These are phyloP conservation scores for Ascochyta rabiei DNA, from an alignment of 2,329 filamentous ascomycete species.

Conservation along the genomic window DNA sequence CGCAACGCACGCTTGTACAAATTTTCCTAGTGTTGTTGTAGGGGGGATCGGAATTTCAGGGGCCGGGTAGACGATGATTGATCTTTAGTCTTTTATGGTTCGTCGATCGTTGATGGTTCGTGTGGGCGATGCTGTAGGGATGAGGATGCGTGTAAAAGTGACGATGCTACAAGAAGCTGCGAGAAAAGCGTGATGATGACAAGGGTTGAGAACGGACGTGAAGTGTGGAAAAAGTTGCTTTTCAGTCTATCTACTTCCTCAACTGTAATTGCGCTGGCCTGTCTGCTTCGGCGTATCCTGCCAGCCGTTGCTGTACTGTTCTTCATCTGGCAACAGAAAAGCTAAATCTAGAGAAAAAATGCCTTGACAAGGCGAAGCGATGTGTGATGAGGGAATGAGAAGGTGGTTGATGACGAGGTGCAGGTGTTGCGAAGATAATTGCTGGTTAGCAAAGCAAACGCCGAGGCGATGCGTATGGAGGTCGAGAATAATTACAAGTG, in stretches of 20 bases:
- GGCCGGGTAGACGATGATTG: no score
- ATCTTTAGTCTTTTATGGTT: no score
- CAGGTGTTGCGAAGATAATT: background rate
- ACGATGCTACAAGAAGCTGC: background rate
- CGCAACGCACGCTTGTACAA: background rate
- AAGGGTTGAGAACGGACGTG: no score
- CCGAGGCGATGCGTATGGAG: conserved; percentile 14
- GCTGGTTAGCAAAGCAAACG: conserved; percentile 1
- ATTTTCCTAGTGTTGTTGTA: background rate
- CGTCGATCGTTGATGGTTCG: no score
- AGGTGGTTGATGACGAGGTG: background rate
- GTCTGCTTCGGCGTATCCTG: background rate
- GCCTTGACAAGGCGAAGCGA: background rate
- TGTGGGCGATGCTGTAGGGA: background rate
- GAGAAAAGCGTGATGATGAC: background rate
- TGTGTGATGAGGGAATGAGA: background rate
- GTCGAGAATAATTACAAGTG: conserved; percentile 15
- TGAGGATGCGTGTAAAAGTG: no score
- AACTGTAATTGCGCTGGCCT: conserved; percentile 2
- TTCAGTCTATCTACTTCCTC: conserved; percentile 4
- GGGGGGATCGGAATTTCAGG: no score
- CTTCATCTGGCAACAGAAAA: background rate
- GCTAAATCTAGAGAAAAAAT: background rate
- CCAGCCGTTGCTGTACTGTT: background rate
- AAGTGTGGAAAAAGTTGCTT: background rate